Conservation (phyloP, 2,329 filamentous ascomycete species). For the Fusarium nisikadoi region DNA sequence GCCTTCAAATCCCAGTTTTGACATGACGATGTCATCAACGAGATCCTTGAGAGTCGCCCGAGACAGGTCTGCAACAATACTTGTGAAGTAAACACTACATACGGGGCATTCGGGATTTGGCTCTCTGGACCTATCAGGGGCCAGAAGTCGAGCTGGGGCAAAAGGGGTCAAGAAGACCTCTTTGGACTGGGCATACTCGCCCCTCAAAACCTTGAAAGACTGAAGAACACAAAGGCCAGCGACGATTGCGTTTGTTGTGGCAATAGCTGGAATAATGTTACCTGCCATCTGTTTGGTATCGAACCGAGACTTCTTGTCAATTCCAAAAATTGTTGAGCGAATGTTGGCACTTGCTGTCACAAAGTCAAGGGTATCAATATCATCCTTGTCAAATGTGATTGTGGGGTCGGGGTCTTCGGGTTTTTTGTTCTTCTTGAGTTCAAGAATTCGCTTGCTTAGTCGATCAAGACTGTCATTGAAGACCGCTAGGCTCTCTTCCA, state of each 20-base stretch:
- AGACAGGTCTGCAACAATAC: constrained; percentile 73
- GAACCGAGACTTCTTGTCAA: constrained; percentile 89
- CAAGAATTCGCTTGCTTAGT: constrained; percentile 77
- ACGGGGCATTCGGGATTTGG: constrained; percentile 88
- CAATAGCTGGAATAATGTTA: constrained; percentile 98
- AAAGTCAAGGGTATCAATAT: constrained; percentile 93
- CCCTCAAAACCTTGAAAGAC: constrained; percentile 87
- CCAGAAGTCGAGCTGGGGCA: constrained; percentile 66
- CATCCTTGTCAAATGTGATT: constrained; percentile 95
- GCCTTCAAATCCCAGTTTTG: constrained; percentile 79
- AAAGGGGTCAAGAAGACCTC: constrained; percentile 87
- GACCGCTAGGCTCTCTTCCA: constrained; percentile 84
- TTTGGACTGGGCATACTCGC: constrained; percentile 75
- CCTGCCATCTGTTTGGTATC: constrained; percentile 99
- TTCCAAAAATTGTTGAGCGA: constrained; percentile 87
- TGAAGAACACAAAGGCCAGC: constrained; percentile 92
- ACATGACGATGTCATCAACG: constrained; percentile 77
- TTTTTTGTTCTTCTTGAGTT: constrained; percentile 64
- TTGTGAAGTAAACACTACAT: constrained; percentile 78
- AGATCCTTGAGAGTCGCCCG: constrained; percentile 82
- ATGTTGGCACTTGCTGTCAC: constrained; percentile 92
- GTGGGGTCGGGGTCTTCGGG: constrained; percentile 67
- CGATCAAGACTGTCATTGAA: constrained; percentile 86
- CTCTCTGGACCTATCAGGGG: constrained; percentile 63
- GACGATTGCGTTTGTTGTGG: constrained; percentile 96